Conservation (phyloP, 768 basidiomycete genomes). For the Boletus sensibilis region DNA sequence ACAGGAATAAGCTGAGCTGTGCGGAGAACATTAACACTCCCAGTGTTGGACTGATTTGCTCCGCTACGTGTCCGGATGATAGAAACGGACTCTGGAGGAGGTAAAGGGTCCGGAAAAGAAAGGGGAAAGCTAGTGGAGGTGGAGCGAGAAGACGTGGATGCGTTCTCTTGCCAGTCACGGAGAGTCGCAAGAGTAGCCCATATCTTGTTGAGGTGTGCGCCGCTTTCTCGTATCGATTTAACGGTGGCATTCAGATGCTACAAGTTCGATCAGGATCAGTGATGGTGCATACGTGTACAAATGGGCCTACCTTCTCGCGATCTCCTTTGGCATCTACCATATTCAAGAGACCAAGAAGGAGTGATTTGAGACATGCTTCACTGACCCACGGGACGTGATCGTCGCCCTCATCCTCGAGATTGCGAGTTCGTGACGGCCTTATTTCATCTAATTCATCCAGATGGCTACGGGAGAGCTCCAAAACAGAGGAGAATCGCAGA, state of each 20-base stretch:
- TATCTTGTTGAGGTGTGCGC: constrained; percentile 59
- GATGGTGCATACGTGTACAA: neutral
- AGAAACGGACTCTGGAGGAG: constrained; percentile 45
- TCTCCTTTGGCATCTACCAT: constrained; percentile 47
- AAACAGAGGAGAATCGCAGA: constrained; percentile 55
- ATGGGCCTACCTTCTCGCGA: constrained; percentile 31
- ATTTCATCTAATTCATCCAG: constrained; percentile 66
- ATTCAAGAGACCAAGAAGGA: constrained; percentile 61
- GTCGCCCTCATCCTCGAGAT: constrained; percentile 38
- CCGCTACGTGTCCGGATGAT: constrained; percentile 50
- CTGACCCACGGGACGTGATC: constrained; percentile 55
- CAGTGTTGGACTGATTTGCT: constrained; percentile 26
- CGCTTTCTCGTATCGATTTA: constrained; percentile 51
- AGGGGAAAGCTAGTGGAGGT: constrained; percentile 20
- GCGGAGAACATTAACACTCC: constrained; percentile 35
- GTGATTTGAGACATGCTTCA: constrained; percentile 60
- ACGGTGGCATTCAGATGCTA: constrained; percentile 37
- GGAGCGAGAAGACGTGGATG: constrained; percentile 14
- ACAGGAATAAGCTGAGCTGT: constrained; percentile 70
- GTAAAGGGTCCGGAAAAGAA: constrained; percentile 57
- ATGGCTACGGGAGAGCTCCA: constrained; percentile 51
- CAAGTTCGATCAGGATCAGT: neutral
- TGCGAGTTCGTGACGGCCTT: constrained; percentile 33
- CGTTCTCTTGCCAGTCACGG: constrained; percentile 36
- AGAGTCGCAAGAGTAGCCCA: constrained; percentile 56